Conservation (phyloP, 2,329 filamentous ascomycete species). For the Penicillium sp. region DNA sequence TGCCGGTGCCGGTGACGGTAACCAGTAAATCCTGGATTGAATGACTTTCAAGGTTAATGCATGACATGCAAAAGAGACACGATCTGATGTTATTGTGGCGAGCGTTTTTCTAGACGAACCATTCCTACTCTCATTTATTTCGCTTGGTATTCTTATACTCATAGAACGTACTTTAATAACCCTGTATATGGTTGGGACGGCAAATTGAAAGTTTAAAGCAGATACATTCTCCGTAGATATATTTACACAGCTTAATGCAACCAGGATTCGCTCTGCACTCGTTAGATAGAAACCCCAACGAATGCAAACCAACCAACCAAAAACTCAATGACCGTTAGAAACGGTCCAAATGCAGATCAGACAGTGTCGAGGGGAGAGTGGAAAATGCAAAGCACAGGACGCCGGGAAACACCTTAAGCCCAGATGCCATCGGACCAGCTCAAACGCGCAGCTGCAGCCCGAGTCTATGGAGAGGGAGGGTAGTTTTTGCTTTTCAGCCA, state of each 20-base stretch:
- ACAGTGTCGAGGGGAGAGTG: slow-evolving; percentile 33
- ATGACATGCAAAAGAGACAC: slow-evolving; percentile 17
- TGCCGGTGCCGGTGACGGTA: slow-evolving; percentile 34
- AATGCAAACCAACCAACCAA: slow-evolving; percentile 3
- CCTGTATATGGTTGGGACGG: background rate
- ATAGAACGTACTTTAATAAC: background rate
- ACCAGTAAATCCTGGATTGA: slow-evolving; percentile 17
- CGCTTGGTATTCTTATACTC: background rate
- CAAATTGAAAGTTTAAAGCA: slow-evolving; percentile 1
- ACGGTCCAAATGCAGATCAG: slow-evolving; percentile 17
- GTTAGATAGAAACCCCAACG: background rate
- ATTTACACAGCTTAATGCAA: slow-evolving; percentile 14
- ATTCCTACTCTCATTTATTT: background rate
- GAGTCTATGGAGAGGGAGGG: slow-evolving; percentile 19
- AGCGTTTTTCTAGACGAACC: slow-evolving; percentile 23
- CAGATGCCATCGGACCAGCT: slow-evolving; percentile 26
- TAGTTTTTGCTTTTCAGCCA: slow-evolving; percentile 5
- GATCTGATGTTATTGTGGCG: slow-evolving; percentile 23
- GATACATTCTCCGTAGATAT: slow-evolving; percentile 9
- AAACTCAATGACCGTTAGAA: background rate
- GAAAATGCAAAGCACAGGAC: slow-evolving; percentile 23
- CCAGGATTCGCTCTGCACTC: background rate
- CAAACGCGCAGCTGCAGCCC: slow-evolving; percentile 14
- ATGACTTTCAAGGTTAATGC: slow-evolving; percentile 9
- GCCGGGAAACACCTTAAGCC: slow-evolving; percentile 25